phyloP scores from a whole-genome alignment of 2,329 filamentous ascomycete species.

The Phoma herbarum region DNA sequence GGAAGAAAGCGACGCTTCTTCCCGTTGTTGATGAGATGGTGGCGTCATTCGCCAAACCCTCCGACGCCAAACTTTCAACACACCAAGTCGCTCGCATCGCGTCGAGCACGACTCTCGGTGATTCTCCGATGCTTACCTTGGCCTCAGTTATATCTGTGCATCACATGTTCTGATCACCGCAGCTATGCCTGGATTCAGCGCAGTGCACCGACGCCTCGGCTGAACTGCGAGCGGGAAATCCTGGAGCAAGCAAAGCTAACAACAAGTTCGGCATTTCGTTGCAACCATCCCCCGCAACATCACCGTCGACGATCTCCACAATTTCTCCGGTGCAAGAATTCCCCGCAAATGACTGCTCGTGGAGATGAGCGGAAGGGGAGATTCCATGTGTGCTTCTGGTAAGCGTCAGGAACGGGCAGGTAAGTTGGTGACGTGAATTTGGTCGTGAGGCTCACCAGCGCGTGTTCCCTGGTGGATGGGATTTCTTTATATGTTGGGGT shows the following conservation, averaged over 20 bases:
- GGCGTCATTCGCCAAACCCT: slow-evolving; percentile 16
- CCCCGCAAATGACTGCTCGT: slow-evolving; percentile 27
- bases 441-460: slow-evolving; percentile 7
- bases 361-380: slow-evolving; percentile 12
- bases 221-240: slow-evolving; percentile 18
- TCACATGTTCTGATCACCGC: slow-evolving; percentile 17
- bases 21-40: slow-evolving; percentile 8
- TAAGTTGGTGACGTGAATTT: slow-evolving; percentile 15
- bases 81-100: slow-evolving; percentile 1
- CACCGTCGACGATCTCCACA: slow-evolving; percentile 20
- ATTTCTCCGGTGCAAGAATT: slow-evolving; percentile 35
- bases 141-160: slow-evolving; percentile 5
- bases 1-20: slow-evolving; percentile 18
- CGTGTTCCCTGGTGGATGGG: slow-evolving; percentile 1
- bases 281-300: slow-evolving; percentile 31
- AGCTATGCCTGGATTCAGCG: slow-evolving; percentile 10
- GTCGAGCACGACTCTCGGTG: slow-evolving; percentile 6
- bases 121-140: slow-evolving; percentile 17
- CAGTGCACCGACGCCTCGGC: slow-evolving; percentile 15
- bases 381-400: slow-evolving; percentile 5
- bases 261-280: slow-evolving; percentile 28
- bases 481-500: slow-evolving; percentile 12
- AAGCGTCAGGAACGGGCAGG: slow-evolving; percentile 20
- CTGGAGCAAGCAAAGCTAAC: slow-evolving; percentile 13
- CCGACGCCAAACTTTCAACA: slow-evolving; percentile 7